Base-by-base conservation (phyloP, 768 basidiomycete genomes). In the Pisolithus marmoratus region DNA sequence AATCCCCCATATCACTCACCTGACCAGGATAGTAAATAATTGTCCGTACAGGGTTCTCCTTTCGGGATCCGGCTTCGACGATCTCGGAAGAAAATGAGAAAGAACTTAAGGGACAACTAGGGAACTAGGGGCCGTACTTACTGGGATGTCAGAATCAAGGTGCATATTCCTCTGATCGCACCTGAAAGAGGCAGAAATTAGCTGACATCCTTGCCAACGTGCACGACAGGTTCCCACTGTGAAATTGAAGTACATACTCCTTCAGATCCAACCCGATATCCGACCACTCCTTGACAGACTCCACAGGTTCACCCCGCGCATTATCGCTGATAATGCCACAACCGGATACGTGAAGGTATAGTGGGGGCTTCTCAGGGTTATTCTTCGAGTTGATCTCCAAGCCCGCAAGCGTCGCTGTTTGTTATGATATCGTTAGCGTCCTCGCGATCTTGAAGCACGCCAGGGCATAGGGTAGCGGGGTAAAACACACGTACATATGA, bases 271-370 rank as follows among this genome's bases (percentile, higher is more conserved):
- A 65, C 37, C 63, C 68, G 4, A 71, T 64, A 50, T 78, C 76
- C 4, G 66, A 62, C 61, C 72, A 74, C 29, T 60, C 60, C 17
- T 63, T 64, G 53, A 72, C 58, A 24, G 62, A 50, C 5, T 66
- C 64, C 20, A 71, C 54, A 17, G 57, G 56, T 54, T 75, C 72
- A 12, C 75, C 75, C 22, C 65, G 64, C 5, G 71, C 65, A 51
- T 72, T 72, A 61, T 77, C 72, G 49, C 69, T 69, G 31, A 68
- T 44, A 42, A 77, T 69, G 19, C 70, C 74, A 11, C 63, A 60
- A 3, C 76, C 75, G 1, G 75, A 75, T 19, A 74, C 60, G 38
- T 78, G 74, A 44, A 77, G 64, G 49, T 74, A 77, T 23, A 76
- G 50, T 0, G 75, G 76, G 1, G 73, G 70, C 24, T 68, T 66